Evolutionary conservation across 257 asterid species (phyloP), one percentile per base, ranked within the genome.

Genomic region (Oldenlandia corymbosa): DNA sequence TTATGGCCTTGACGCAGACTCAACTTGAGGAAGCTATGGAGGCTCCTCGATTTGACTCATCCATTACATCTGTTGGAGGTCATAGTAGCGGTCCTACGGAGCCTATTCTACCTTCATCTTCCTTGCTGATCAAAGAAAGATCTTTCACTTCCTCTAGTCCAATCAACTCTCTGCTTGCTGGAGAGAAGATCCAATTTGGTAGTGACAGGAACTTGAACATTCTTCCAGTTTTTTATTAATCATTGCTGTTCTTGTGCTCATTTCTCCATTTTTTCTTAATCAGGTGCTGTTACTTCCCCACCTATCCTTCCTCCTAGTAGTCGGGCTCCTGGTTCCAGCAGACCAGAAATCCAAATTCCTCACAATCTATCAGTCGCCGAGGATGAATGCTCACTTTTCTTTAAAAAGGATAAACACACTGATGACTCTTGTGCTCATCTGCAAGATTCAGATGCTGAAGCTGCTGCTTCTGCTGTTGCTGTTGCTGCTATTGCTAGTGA

Each of bases 121-220:
- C 91, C 62, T 73, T 84, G 65, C 74, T 84, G 72, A 41, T 78
- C 6, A 86, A 84, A 72, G 99, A 89, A 61, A 81, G 84, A 74
- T 46, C 91, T 7, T 81, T 82, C 37, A 81, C 87, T 66, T 80
- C 86, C 73, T 76, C 95, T 62, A 87, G 95, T 65, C 96, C 97
- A 72, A 80, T 90, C 67, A 85, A 81, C 79, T 92, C 99, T 58
- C 78, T 93, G 73, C 95, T 89, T 65, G 96, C 97, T 61, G 97
- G 95, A 69, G 99, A 93, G 82, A 87, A 83, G 77, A 93, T 93
- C 69, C 97, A 87, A 80, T 93, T 90, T 72, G 99, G 99, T 93
- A 87, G 56, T 13, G 55, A 30, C 61, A 16, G 42, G 61, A 46
- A 23, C 9, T 34, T 42, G 36, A 45, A 32, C 3, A 5, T 10